These are phyloP conservation scores for Canavalia ensiformis DNA, from an alignment of 306 rosid species.

Conservation along the genomic window DNA sequence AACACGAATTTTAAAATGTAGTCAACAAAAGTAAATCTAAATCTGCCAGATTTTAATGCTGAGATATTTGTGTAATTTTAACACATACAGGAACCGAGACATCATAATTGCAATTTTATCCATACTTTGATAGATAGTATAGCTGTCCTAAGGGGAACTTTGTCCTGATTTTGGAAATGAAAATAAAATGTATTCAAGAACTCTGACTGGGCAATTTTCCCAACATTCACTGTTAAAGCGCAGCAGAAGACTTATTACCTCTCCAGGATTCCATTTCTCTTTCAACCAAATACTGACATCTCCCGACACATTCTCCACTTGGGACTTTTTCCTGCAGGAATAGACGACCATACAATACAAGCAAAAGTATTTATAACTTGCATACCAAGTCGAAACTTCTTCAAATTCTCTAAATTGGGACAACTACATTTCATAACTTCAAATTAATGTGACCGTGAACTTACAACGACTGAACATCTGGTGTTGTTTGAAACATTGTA, in stretches of 20 bases:
- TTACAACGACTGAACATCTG: conserved; percentile 64
- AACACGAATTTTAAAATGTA: conserved; percentile 1
- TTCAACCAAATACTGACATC: conserved; percentile 74
- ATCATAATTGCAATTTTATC: conserved; percentile 19
- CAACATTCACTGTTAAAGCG: conserved; percentile 7
- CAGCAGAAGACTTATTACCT: conserved; percentile 61
- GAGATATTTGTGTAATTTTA: background rate
- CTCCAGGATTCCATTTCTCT: conserved; percentile 90
- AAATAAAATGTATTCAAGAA: conserved; percentile 3
- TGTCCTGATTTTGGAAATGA: conserved; percentile 1
- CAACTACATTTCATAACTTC: conserved; percentile 25
- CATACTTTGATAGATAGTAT: background rate
- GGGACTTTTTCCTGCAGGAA: conserved; percentile 63
- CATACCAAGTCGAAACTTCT: conserved; percentile 8
- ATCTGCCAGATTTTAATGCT: background rate
- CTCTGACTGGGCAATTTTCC: background rate
- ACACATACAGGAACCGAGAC: conserved; percentile 11
- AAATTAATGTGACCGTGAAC: conserved; percentile 45
- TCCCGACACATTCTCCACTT: conserved; percentile 53
- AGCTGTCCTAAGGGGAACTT: conserved; percentile 10
- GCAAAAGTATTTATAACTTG: conserved; percentile 20
- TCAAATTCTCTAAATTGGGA: conserved; percentile 35
- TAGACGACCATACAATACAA: conserved; percentile 16
- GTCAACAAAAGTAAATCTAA: conserved; percentile 2
- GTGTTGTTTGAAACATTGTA: conserved; percentile 48